Base-by-base conservation (phyloP, 1,284 basidiomycete species). In the Moesziomyces parantarcticus region DNA sequence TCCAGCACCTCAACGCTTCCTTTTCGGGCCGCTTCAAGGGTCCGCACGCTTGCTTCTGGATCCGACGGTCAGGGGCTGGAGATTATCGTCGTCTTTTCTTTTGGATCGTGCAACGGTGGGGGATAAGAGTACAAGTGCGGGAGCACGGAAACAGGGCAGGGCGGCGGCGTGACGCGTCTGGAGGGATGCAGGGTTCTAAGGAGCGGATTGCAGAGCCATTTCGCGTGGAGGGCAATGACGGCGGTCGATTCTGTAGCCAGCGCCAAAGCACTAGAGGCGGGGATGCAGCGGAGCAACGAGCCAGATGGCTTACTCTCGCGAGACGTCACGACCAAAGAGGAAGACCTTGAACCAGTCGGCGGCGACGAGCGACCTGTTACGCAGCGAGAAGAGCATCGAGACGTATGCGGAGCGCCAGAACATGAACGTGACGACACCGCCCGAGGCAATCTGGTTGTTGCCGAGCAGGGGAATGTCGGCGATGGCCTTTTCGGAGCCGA, bases 281-380 rank as follows among this genome's bases (percentile, higher is more conserved):
- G n/a, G n/a, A n/a, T n/a, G n/a, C n/a, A n/a, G n/a, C n/a, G n/a
- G n/a, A n/a, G n/a, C n/a, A n/a, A n/a, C n/a, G n/a, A n/a, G n/a
- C n/a, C n/a, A n/a, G n/a, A n/a, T n/a, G n/a, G 47, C 36, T 56
- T 51, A 76, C 61, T 76, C 73, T 50, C 73, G 55, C 42, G 73
- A 68, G 29, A 72, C 73, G 45, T 75, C 73, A 46, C 73, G 68
- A 41, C 73, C 73, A 53, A 75, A 75, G 2, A 75, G 49, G 53
- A 59, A 67, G 18, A 75, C 73, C 67, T 75, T 76, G 61, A 76
- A 61, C 79, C 79, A 81, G 54, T 81, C 78, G 23, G 67, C 65
- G 8, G 76, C 77, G 16, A 81, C 79, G 10, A 76, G 61, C 47
- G 72, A 74, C 25, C 78, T 62, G 58, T 75, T 75, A 26, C 78